These are phyloP conservation scores for Aureobasidium mangrovei DNA, from an alignment of 2,329 filamentous ascomycete genomes.

Conservation along the genomic window DNA sequence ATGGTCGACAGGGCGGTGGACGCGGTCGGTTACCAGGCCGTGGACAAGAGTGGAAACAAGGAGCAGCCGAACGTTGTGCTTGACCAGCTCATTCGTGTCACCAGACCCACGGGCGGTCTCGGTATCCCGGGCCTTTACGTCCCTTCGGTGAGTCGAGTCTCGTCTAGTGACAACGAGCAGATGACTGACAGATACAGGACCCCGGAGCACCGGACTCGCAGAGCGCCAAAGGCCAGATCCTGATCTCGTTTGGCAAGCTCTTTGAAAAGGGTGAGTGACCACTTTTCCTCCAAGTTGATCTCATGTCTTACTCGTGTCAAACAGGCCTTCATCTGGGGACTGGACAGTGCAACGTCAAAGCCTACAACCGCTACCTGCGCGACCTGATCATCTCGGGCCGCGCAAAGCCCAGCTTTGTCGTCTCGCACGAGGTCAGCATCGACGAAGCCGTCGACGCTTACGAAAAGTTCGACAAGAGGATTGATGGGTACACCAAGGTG, in stretches of 20 bases:
- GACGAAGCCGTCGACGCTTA: conserved; percentile 51
- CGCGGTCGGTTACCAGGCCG: conserved; percentile 58
- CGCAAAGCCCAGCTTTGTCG: conserved; percentile 58
- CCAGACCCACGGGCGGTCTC: conserved; percentile 51
- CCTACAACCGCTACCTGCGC: conserved; percentile 57
- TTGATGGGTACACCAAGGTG: conserved; percentile 58
- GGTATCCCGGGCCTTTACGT: conserved; percentile 51
- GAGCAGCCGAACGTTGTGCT: conserved; percentile 56
- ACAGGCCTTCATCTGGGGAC: conserved; percentile 50
- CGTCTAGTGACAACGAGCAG: background rate
- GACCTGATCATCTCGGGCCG: conserved; percentile 57
- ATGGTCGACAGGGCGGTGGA: conserved; percentile 58
- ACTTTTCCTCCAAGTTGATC: background rate
- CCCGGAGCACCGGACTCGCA: conserved; percentile 55
- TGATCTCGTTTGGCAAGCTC: conserved; percentile 57
- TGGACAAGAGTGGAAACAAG: conserved; percentile 45
- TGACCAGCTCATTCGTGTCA: conserved; percentile 56
- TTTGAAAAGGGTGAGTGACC: conserved; percentile 52
- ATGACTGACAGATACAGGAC: conserved; percentile 28
- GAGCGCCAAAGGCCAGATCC: conserved; percentile 53
- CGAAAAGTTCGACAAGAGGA: conserved; percentile 56
- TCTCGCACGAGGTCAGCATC: conserved; percentile 55
- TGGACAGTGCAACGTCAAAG: conserved; percentile 60
- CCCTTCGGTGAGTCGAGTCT: conserved; percentile 13
- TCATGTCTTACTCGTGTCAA: background rate